Base-by-base conservation (phyloP, 768 basidiomycete genomes). In the Trametes gibbosa region DNA sequence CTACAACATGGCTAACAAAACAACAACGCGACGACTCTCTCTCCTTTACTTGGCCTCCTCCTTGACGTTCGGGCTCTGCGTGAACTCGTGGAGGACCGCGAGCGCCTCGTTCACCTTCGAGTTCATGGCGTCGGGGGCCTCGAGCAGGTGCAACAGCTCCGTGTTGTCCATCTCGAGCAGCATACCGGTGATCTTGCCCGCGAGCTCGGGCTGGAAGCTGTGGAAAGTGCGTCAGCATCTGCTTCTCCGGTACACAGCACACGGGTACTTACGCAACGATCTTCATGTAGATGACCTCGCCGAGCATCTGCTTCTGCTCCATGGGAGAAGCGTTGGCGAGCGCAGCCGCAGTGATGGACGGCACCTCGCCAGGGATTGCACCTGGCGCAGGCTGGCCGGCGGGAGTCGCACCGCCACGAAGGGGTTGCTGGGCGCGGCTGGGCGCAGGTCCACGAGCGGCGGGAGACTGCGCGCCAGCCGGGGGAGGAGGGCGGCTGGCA, bases 221-320 rank as follows among this genome's bases (percentile, higher is more conserved):
- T 47, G 59, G 55, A 23, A 56, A 45, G 35, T n/a, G 14, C 2
- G 29, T 45, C 65, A 46, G 46, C 47, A 53, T 61, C 7, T 56
- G 50, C 61, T 54, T 50, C 8, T 27, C 24, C 13, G 23, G 17
- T 41, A n/a, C 37, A 48, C 61, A 55, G 37, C 55, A 49, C 58
- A 16, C 27, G 25, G 12, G 16, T 12, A 82, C 91, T 73, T 77
- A 93, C 90, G 75, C 70, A 58, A 80, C 83, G 64, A 98, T 95
- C 71, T 85, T 89, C 83, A 96, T 87, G 78, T 98, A 98, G 66
- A 98, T 85, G 50, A 90, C 85, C 77, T 99, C 97, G 66, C 97
- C 97, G 48, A 99, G 81, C 89, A 98, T 94, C 75, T 99, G 97
- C 81, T 99, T 99, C 84, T 98, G 95, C 75, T 98, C 96, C 73